phyloP scores from a whole-genome alignment of 1,139 yeast species.

The Saccharomyces uvarum region DNA sequence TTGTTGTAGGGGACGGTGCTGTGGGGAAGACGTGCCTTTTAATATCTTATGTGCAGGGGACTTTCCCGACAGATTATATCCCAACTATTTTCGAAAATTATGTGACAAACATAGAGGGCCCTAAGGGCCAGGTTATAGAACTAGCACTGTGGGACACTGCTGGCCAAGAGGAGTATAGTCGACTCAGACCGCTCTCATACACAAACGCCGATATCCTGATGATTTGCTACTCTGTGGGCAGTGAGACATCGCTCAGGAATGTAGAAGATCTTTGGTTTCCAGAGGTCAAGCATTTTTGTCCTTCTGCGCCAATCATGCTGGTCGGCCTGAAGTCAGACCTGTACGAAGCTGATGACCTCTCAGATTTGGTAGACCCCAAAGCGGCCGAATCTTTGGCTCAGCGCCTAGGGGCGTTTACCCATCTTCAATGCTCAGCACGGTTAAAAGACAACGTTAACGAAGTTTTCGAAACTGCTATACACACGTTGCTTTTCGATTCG shows the following conservation, averaged over 20 bases:
- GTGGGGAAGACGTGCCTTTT: conserved; percentile 88
- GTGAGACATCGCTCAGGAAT: conserved; percentile 56
- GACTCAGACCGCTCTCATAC: conserved; percentile 75
- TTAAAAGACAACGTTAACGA: conserved; percentile 56
- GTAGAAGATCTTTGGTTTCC: conserved; percentile 82
- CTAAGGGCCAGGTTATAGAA: conserved; percentile 45
- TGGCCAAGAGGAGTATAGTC: conserved; percentile 86
- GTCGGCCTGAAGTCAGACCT: conserved; percentile 79
- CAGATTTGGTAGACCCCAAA: conserved; percentile 13
- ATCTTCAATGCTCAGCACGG: conserved; percentile 73
- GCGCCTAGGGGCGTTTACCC: conserved; percentile 66
- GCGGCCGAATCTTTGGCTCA: conserved; percentile 42
- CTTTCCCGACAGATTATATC: conserved; percentile 68
- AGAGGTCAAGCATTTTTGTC: conserved; percentile 77
- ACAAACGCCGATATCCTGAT: conserved; percentile 73
- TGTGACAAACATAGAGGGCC: conserved; percentile 54
- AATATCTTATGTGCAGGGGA: conserved; percentile 72
- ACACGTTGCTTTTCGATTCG: conserved; percentile 13
- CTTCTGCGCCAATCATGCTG: conserved; percentile 64
- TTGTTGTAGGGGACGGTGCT: conserved; percentile 90
- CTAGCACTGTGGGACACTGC: conserved; percentile 90
- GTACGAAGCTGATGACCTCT: conserved; percentile 28
- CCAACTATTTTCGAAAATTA: conserved; percentile 89
- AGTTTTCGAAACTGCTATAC: conserved; percentile 48
- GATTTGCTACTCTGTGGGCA: conserved; percentile 69